Evolutionary conservation across 1,284 basidiomycete species (phyloP).

Genomic region (Ustilago loliicola): DNA sequence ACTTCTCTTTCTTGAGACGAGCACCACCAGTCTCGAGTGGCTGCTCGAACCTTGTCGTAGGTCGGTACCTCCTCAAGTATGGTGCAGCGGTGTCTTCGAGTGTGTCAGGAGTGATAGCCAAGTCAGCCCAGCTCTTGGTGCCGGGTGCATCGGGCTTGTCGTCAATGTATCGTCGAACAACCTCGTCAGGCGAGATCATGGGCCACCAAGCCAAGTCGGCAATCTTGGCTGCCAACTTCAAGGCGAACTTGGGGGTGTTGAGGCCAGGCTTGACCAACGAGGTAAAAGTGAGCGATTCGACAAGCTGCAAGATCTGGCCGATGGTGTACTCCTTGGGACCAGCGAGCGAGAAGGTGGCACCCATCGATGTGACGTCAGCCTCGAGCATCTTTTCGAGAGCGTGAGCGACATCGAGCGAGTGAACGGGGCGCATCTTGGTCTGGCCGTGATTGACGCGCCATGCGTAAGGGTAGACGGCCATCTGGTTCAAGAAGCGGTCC

Average conservation of each 20-base stretch:
- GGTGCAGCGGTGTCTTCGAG: constrained; percentile 91
- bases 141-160: constrained; percentile 73
- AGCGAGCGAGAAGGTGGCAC: constrained; percentile 82
- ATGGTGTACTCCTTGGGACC: constrained; percentile 89
- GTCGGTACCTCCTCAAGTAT: constrained; percentile 90
- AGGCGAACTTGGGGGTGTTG: constrained; percentile 82
- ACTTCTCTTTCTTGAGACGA: constrained; percentile 59
- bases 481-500: constrained; percentile 93
- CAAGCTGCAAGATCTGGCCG: constrained; percentile 85
- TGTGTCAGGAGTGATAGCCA: constrained; percentile 79
- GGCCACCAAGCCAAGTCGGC: constrained; percentile 92
- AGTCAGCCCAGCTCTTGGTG: constrained; percentile 74
- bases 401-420: constrained; percentile 94
- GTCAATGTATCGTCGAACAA: constrained; percentile 87
- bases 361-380: constrained; percentile 76
- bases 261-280: constrained; percentile 76
- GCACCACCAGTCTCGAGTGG: constrained; percentile 71
- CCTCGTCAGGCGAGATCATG: constrained; percentile 89
- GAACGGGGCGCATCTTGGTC: constrained; percentile 89
- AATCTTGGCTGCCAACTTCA: constrained; percentile 77
- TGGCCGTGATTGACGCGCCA: constrained; percentile 91
- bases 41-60: constrained; percentile 74
- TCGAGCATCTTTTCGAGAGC: constrained; percentile 85
- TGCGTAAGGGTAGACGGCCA: constrained; percentile 92
- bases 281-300: constrained; percentile 84